These are phyloP conservation scores for Colletotrichum sp. DNA, from an alignment of 2,329 filamentous ascomycete genomes.

Conservation along the genomic window DNA sequence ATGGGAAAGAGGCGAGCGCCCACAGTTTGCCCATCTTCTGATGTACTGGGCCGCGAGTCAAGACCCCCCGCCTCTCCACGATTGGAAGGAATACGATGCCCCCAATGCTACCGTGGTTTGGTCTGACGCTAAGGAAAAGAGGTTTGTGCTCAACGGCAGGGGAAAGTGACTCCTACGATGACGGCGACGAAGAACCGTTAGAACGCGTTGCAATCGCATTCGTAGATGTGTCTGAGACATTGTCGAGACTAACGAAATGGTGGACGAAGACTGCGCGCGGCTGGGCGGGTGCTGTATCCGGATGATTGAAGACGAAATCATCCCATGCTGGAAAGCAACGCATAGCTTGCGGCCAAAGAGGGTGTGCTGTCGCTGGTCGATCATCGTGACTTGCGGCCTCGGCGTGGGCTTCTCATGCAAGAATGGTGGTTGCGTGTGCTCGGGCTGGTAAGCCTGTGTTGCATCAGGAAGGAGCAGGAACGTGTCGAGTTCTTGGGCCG, in stretches of 20 bases:
- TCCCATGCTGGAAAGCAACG: background rate
- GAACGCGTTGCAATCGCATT: background rate
- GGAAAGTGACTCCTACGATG: background rate
- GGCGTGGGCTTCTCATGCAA: background rate
- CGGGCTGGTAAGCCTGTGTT: background rate
- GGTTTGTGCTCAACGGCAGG: constrained; percentile 6
- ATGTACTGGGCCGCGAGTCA: constrained; percentile 1
- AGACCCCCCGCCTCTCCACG: constrained; percentile 17
- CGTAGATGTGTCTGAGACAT: background rate
- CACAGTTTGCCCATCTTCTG: background rate
- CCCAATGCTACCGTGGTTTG: constrained; percentile 7
- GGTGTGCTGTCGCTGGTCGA: background rate
- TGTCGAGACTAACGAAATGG: too few species aligned
- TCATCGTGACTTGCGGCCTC: background rate
- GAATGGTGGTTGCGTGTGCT: background rate
- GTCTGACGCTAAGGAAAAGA: background rate
- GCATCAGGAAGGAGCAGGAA: background rate
- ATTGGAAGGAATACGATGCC: constrained; percentile 5
- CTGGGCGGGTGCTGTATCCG: background rate
- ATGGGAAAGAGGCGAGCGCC: background rate
- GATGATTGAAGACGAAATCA: background rate
- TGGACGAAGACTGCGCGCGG: background rate
- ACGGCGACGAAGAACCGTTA: background rate
- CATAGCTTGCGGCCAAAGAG: background rate
- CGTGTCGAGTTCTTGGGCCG: background rate